Conservation (phyloP, 371 early-diverging fungal genomes). For the Nematocida sp. region DNA sequence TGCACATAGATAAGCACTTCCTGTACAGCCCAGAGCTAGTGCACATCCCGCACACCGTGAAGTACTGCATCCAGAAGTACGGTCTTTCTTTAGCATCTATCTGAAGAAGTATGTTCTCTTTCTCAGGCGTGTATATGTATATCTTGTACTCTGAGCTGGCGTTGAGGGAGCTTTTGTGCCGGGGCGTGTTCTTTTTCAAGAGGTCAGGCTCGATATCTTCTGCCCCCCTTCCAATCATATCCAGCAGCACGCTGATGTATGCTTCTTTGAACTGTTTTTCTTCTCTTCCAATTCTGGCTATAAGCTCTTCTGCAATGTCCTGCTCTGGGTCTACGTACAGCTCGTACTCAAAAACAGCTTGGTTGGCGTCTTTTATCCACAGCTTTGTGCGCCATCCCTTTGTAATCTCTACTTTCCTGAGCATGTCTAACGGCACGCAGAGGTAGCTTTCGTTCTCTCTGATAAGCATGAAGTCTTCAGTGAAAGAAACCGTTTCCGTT, state of each 20-base stretch:
- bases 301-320: background rate
- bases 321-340: background rate
- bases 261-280: constrained; percentile 13
- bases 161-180: background rate
- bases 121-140: background rate
- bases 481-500: background rate
- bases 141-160: constrained; percentile 20
- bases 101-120: background rate
- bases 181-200: background rate
- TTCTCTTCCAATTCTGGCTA: background rate
- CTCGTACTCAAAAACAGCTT: constrained; percentile 7
- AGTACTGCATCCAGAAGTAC: constrained; percentile 25
- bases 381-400: background rate
- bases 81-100: constrained; percentile 14
- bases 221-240: constrained; percentile 14
- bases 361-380: constrained; percentile 19
- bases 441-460: constrained; percentile 1
- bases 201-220: background rate
- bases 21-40: background rate
- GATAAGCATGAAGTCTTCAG: constrained; percentile 34
- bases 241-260: constrained; percentile 29
- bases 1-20: background rate
- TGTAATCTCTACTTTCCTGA: constrained; percentile 25
- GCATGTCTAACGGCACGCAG: constrained; percentile 27
- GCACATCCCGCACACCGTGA: constrained; percentile 31